Conservation (phyloP, 768 basidiomycete species). For the Leccinum aurantiacum region DNA sequence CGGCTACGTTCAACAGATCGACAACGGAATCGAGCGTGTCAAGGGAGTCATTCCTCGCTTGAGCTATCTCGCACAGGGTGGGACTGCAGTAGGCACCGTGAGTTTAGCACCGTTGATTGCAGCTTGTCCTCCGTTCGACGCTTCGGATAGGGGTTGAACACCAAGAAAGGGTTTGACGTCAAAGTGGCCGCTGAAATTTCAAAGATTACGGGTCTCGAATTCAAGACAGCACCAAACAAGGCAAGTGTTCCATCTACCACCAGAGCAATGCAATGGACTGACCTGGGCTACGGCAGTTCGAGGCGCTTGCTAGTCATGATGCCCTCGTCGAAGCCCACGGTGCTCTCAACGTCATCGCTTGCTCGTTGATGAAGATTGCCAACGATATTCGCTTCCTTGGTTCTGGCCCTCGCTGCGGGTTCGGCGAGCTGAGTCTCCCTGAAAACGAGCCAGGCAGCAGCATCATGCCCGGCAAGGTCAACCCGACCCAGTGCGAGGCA, state of each 20-base stretch:
- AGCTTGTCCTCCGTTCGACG: constrained; percentile 8
- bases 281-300: constrained; percentile 60
- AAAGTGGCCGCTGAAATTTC: constrained; percentile 92
- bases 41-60: constrained; percentile 81
- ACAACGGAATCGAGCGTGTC: constrained; percentile 86
- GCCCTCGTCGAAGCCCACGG: constrained; percentile 97
- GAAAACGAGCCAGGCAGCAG: constrained; percentile 99
- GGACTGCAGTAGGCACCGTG: constrained; percentile 97
- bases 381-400: constrained; percentile 98
- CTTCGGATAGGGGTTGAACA: constrained; percentile 81
- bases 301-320: constrained; percentile 97
- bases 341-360: constrained; percentile 94
- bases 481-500: constrained; percentile 99
- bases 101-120: constrained; percentile 26
- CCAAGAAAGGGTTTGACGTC: constrained; percentile 93
- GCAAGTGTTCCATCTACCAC: constrained; percentile 37
- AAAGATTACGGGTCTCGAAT: constrained; percentile 84
- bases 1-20: constrained; percentile 94
- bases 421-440: constrained; percentile 91
- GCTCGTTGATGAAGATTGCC: constrained; percentile 98
- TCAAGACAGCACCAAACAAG: constrained; percentile 98
- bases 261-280: background rate
- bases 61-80: constrained; percentile 91
- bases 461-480: constrained; percentile 99
- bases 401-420: constrained; percentile 95